Conservation (phyloP, 257 asterid genomes). For the Coffea canephora region DNA sequence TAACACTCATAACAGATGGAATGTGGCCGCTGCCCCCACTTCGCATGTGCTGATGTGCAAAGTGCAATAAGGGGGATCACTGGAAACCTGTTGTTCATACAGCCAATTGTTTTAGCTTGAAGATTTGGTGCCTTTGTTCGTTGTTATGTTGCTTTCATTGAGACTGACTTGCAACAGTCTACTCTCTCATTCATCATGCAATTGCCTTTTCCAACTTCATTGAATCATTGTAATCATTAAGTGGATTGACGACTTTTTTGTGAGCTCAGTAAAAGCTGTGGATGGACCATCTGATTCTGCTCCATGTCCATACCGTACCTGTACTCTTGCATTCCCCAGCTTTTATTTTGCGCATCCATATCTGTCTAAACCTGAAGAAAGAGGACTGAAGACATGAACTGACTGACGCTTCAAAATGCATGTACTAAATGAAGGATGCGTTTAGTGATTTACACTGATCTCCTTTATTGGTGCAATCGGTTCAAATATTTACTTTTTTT, state of each 20-base stretch:
- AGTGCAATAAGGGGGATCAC: constrained; percentile 7
- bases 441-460: too few species aligned
- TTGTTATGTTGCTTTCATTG: background rate
- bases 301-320: background rate
- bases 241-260: constrained; percentile 29
- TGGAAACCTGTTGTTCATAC: background rate
- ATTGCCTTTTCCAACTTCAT: constrained; percentile 1
- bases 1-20: too few species aligned
- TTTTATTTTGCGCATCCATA: background rate
- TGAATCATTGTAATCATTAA: constrained; percentile 3
- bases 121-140: background rate
- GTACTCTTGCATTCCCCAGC: background rate
- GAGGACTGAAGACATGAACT: background rate
- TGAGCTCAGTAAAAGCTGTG: constrained; percentile 30
- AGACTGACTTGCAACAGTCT: background rate
- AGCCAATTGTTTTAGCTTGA: background rate
- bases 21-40: too few species aligned
- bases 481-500: too few species aligned
- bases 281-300: constrained; percentile 27
- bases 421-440: too few species aligned
- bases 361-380: background rate
- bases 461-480: too few species aligned
- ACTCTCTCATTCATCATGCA: constrained; percentile 11
- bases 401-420: background rate
- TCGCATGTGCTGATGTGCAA: background rate